Evolutionary conservation across 495 filamentous ascomycete genomes (phyloP).

Genomic region (Hamigera avellanea): DNA sequence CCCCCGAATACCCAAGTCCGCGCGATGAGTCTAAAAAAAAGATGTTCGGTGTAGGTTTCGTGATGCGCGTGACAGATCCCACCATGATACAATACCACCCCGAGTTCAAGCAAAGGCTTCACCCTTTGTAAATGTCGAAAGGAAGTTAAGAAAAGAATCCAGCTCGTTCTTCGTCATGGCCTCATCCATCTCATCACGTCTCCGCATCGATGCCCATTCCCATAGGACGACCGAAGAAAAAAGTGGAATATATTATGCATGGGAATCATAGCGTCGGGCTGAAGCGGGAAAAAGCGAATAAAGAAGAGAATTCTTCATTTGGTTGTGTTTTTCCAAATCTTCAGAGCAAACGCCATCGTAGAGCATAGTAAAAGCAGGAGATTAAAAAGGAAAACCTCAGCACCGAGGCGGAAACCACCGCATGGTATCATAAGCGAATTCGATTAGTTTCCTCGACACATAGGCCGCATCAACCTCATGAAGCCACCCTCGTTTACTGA

Average conservation of each 20-base stretch:
- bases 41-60: no score
- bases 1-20: slow-evolving; percentile 9
- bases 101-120: slow-evolving; percentile 1
- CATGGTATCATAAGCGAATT: slow-evolving; percentile 37
- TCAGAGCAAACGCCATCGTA: slow-evolving; percentile 32
- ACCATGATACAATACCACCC: slow-evolving; percentile 1
- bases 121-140: slow-evolving; percentile 1
- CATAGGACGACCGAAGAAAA: no score
- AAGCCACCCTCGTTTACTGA: slow-evolving; percentile 51
- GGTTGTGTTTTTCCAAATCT: slow-evolving; percentile 22
- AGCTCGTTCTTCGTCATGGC: slow-evolving; percentile 6
- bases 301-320: slow-evolving; percentile 14
- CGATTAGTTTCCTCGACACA: slow-evolving; percentile 20
- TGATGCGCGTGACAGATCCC: neutral
- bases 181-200: slow-evolving; percentile 10
- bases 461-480: slow-evolving; percentile 7
- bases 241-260: no score
- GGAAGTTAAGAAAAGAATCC: slow-evolving; percentile 2
- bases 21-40: slow-evolving; percentile 10
- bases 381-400: slow-evolving; percentile 12
- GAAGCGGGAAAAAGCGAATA: slow-evolving; percentile 3
- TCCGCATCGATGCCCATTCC: slow-evolving; percentile 1
- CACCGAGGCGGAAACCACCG: slow-evolving; percentile 14
- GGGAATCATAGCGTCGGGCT: no score
- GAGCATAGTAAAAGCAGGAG: slow-evolving; percentile 16